Conservation (phyloP, 2,329 filamentous ascomycete genomes). For the Alternaria angustiovoidea region DNA sequence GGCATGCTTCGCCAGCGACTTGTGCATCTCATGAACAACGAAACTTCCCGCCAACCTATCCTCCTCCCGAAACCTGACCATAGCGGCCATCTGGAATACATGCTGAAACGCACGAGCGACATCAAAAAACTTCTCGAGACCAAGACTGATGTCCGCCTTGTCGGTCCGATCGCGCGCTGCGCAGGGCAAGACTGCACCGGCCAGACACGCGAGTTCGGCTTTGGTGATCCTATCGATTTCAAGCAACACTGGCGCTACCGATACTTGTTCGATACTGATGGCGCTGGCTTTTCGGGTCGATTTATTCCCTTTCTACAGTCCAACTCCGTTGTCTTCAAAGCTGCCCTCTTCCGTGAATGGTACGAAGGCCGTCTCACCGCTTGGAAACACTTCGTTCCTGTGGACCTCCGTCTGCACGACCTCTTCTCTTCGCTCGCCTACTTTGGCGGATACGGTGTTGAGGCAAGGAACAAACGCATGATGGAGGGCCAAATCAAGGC, state of each 20-base stretch:
- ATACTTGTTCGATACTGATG: slow-evolving; percentile 77
- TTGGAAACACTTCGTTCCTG: slow-evolving; percentile 82
- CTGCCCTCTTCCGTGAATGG: slow-evolving; percentile 80
- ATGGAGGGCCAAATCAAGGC: slow-evolving; percentile 36
- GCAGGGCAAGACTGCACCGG: slow-evolving; percentile 62
- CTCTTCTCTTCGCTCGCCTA: slow-evolving; percentile 78
- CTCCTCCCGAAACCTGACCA: slow-evolving; percentile 60
- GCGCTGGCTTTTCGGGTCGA: slow-evolving; percentile 70
- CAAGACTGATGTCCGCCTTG: slow-evolving; percentile 64
- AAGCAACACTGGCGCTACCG: slow-evolving; percentile 69
- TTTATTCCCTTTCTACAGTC: slow-evolving; percentile 73
- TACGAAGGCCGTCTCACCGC: slow-evolving; percentile 76
- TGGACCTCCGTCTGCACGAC: slow-evolving; percentile 76
- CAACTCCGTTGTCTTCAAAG: slow-evolving; percentile 72
- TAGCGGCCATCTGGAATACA: slow-evolving; percentile 61
- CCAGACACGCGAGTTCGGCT: slow-evolving; percentile 62
- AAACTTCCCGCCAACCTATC: slow-evolving; percentile 40
- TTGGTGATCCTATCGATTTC: slow-evolving; percentile 58
- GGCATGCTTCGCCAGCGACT: slow-evolving; percentile 76
- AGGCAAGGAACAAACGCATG: slow-evolving; percentile 35
- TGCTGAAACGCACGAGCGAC: slow-evolving; percentile 60
- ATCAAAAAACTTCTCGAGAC: slow-evolving; percentile 64
- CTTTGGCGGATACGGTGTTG: slow-evolving; percentile 59
- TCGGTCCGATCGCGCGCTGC: slow-evolving; percentile 65
- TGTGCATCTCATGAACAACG: slow-evolving; percentile 64